A percentile compares a stretch with the other conserved stretches of the same genome.
Conservation (phyloP, 352 stramenopile genomes). For the Phytophthora brassicae region DNA sequence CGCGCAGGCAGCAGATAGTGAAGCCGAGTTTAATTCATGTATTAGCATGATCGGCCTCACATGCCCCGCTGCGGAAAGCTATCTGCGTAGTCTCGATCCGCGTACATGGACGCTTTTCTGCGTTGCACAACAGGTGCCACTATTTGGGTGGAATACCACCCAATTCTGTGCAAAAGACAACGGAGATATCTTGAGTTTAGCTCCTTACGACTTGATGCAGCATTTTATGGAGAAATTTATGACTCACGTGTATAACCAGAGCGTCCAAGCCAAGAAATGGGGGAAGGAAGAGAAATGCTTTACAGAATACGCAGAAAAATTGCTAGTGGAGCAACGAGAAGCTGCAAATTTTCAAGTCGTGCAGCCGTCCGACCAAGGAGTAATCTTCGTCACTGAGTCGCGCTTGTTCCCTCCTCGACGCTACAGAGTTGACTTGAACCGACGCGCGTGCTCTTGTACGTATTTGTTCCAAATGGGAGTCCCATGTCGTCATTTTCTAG, state of each 20-base stretch:
- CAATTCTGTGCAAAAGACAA: constrained; percentile 24
- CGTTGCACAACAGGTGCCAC: constrained; percentile 27
- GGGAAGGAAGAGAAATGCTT: constrained; percentile 19
- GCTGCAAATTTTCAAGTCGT: constrained; percentile 41
- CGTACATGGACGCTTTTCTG: constrained; percentile 33
- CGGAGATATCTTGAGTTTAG: constrained; percentile 25
- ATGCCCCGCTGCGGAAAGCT: constrained; percentile 35
- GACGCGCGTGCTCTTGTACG: constrained; percentile 34
- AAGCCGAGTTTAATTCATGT: constrained; percentile 38
- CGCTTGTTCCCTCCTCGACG: constrained; percentile 38
- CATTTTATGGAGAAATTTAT: constrained; percentile 44
- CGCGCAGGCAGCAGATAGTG: constrained; percentile 36
- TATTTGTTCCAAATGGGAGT: constrained; percentile 39
- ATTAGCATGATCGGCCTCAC: constrained; percentile 40
- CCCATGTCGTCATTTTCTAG: constrained; percentile 37
- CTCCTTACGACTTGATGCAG: constrained; percentile 41
- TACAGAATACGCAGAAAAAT: constrained; percentile 26
- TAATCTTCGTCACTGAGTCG: constrained; percentile 38
- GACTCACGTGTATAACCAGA: constrained; percentile 30
- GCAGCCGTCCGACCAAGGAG: constrained; percentile 29
- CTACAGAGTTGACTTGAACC: constrained; percentile 33
- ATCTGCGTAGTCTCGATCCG: constrained; percentile 31
- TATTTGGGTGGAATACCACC: constrained; percentile 39
- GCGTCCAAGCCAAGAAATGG: constrained; percentile 30
- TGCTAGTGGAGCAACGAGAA: constrained; percentile 32